Base-by-base conservation (phyloP, 2,329 filamentous ascomycete genomes). In the Diaporthe humulicola region DNA sequence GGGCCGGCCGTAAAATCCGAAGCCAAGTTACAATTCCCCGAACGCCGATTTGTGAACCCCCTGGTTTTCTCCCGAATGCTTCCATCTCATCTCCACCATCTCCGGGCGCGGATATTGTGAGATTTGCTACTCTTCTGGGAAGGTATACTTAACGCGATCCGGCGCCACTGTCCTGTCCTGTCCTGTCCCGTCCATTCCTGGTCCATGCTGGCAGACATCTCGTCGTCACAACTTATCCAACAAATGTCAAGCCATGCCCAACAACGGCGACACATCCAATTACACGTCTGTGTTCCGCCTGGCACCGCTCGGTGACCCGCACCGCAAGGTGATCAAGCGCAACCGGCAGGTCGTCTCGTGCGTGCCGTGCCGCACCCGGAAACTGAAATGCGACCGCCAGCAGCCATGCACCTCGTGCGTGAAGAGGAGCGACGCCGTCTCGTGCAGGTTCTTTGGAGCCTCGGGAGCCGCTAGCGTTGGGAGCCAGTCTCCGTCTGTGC, bases 301-400 rank as follows among this genome's bases (percentile, higher is more conserved):
- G 30, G 74, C 80, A 28, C 74, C 77, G 40, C 74, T 78, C 19
- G 78, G 78, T 25, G 81, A 82, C 73, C 75, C 80, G 17, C 80
- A 82, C 54, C 81, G 82, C 50, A 78, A 75, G 70, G 79, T 80
- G 36, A 79, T 83, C 74, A 84, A 81, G 78, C 83, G 85, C 45
- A 85, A 84, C 77, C 81, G 86, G 9, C 83, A 83, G 60, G 79
- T 86, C 50, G 81, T 87, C 28, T 87, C 86, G 7, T 87, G 85
- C 77, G 79, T 80, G 3, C 78, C 81, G 57, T 87, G 86, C 74
- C 85, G 86, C 75, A 79, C 79, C 28, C 84, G 86, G 74, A 87
- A 87, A 79, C 81, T 84, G 10, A 83, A 82, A 72, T 87, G 86
- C 75, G 85, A 87, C 75, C 82, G 85, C 19, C 81, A 79, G 70